Evolutionary conservation across 345 rosid species (phyloP).

Genomic region (Syzygium aqueum): DNA sequence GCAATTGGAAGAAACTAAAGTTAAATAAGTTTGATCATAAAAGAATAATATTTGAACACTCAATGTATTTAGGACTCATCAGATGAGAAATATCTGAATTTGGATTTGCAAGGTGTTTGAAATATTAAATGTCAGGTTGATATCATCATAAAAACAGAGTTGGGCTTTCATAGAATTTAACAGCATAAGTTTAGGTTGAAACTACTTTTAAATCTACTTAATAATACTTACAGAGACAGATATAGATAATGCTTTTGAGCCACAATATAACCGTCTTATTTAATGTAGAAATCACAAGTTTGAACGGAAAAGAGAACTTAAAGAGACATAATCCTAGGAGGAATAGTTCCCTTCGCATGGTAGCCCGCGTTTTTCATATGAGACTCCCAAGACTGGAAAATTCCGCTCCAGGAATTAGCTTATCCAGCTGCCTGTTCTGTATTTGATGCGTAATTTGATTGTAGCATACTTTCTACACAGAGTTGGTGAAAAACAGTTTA

Average conservation of each 20-base stretch:
- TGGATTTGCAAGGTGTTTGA: not conserved
- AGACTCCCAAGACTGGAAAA: not conserved
- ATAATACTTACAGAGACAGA: not conserved
- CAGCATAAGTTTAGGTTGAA: not conserved
- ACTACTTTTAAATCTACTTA: not conserved
- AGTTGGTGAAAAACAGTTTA: not conserved
- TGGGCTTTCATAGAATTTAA: not conserved
- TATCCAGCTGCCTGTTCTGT: not conserved
- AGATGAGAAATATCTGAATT: not conserved
- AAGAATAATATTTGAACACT: not conserved
- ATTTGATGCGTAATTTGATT: not conserved
- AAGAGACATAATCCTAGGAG: not conserved
- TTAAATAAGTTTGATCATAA: not conserved
- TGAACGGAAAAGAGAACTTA: not conserved
- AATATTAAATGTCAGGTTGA: rapidly evolving
- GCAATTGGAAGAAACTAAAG: not conserved
- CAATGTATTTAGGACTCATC: not conserved
- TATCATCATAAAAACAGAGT: not conserved
- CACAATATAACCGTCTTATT: not conserved
- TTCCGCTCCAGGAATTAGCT: not conserved
- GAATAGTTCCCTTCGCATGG: not conserved
- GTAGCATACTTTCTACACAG: not conserved
- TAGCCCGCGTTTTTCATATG: not conserved
- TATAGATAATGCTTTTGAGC: not conserved
- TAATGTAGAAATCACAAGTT: not conserved